Conservation (phyloP, 2,329 filamentous ascomycete species). For the Pseudopithomyces maydicus region DNA sequence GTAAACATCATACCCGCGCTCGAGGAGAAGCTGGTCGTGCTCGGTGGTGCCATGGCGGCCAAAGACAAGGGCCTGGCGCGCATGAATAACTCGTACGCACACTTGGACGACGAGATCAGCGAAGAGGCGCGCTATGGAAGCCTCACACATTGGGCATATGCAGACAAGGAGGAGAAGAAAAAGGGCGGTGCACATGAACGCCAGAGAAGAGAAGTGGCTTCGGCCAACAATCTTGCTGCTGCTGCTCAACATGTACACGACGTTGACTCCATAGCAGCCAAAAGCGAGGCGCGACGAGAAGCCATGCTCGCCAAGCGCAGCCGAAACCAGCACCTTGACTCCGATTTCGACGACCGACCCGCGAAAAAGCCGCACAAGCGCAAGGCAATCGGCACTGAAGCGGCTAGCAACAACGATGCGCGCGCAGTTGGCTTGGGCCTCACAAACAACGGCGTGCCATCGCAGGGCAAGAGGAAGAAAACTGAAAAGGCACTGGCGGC, state of each 20-base stretch:
- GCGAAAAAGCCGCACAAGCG: conserved; percentile 68
- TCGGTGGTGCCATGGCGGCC: conserved; percentile 88
- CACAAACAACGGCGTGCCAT: conserved; percentile 58
- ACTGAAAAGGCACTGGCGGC: conserved; percentile 66
- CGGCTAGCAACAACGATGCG: conserved; percentile 41
- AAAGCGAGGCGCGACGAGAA: conserved; percentile 85
- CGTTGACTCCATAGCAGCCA: conserved; percentile 77
- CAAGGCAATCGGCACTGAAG: conserved; percentile 61
- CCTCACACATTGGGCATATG: conserved; percentile 92
- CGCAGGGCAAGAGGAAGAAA: conserved; percentile 76
- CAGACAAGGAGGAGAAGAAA: conserved; percentile 71
- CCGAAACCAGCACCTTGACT: conserved; percentile 71
- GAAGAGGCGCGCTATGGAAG: conserved; percentile 94
- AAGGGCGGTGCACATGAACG: conserved; percentile 68
- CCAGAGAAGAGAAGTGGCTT: conserved; percentile 77
- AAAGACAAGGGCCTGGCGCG: conserved; percentile 83
- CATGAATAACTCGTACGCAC: conserved; percentile 84
- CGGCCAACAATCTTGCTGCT: conserved; percentile 69
- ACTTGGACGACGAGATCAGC: conserved; percentile 87
- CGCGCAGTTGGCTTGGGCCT: conserved; percentile 68
- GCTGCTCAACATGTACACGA: conserved; percentile 78
- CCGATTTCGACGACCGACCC: conserved; percentile 74
- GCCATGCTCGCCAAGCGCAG: conserved; percentile 75
- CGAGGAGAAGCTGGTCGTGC: conserved; percentile 97
- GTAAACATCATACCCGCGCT: conserved; percentile 86